phyloP scores from a whole-genome alignment of 768 basidiomycete species.

The Panaeolus papilionaceus region DNA sequence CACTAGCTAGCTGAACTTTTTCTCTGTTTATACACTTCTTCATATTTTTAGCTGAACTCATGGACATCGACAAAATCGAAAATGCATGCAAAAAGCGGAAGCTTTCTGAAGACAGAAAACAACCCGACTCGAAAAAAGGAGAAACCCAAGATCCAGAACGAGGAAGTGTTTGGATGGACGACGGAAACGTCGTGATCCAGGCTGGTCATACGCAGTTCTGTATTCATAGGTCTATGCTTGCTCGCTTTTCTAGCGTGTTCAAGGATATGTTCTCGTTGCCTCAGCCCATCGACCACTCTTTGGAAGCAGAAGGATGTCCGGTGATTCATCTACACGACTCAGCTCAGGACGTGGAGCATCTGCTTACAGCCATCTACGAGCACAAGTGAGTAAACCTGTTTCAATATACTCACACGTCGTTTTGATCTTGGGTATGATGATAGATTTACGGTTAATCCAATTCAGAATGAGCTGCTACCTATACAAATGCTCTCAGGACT shows the following conservation, averaged over 20 bases:
- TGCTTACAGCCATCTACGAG: conserved; percentile 22
- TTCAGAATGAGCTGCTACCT: not conserved
- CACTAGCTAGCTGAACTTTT: no score
- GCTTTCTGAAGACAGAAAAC: not conserved
- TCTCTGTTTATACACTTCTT: not conserved
- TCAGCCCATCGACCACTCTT: conserved; percentile 14
- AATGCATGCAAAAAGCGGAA: not conserved
- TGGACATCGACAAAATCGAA: not conserved
- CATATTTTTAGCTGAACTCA: not conserved
- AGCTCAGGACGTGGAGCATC: conserved; percentile 20
- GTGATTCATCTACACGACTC: conserved; percentile 27
- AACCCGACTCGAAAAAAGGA: not conserved
- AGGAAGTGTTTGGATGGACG: conserved; percentile 27
- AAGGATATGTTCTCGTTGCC: conserved; percentile 31
- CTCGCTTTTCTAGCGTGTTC: conserved; percentile 32
- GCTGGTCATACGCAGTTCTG: conserved; percentile 28
- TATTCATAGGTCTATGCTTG: conserved; percentile 28
- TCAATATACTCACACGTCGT: no score
- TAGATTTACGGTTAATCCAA: not conserved
- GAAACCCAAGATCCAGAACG: not conserved
- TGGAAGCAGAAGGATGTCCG: conserved; percentile 14
- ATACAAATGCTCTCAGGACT: conserved; percentile 11
- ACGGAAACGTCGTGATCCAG: conserved; percentile 31
- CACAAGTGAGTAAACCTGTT: conserved; percentile 12
- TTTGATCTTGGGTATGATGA: no score